Base-by-base conservation (phyloP, 257 asterid genomes). In the Petrea volubilis region DNA sequence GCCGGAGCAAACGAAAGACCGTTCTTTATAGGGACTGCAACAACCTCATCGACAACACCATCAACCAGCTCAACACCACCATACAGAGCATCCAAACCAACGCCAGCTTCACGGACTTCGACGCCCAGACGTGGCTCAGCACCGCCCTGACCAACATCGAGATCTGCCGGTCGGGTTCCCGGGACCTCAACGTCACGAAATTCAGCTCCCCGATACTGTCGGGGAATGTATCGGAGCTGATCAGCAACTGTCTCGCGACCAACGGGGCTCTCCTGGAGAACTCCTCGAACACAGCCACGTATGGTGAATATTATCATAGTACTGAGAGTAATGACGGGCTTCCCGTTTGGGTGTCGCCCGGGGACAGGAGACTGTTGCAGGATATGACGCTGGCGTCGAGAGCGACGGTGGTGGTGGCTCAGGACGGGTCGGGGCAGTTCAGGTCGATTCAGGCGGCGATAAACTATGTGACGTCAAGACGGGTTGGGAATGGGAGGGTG, bases 71-170 rank as follows among this genome's bases (percentile, higher is more conserved):
- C 2, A 92, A 84, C 73, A 67, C 75, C 5, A 89, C 93, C 0
- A 71, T 89, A 0, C 52, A 79, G 1, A 82, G 87, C 58, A 74
- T 92, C 66, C 77, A 36, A 36, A 74, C 84, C 3, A 88, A 91
- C 77, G 58, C 76, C 0, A 83, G 81, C 53, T 77, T 81, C 78
- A 81, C 93, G 1, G 79, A 80, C 44, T 77, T 67, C 60, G 98
- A 92, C 73, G 89, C 82, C 0, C 97, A 92, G 64, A 92, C 96
- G 18, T 92, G 97, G 97, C 92, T 92, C 5, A 92, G 97, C 79
- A 81, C 96, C 0, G 87, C 97, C 1, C 74, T 89, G 0, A 92
- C 97, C 3, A 86, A 86, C 84, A 81, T 92, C 43, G 96, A 85
- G 65, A 84, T 84, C 21, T 92, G 98, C 72, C 84, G 84, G 8